Percentiles rank a stretch among this genome's conserved stretches.
These are phyloP conservation scores for Rubroboletus pulcherrimus DNA, from an alignment of 768 basidiomycete species.

Conservation along the genomic window DNA sequence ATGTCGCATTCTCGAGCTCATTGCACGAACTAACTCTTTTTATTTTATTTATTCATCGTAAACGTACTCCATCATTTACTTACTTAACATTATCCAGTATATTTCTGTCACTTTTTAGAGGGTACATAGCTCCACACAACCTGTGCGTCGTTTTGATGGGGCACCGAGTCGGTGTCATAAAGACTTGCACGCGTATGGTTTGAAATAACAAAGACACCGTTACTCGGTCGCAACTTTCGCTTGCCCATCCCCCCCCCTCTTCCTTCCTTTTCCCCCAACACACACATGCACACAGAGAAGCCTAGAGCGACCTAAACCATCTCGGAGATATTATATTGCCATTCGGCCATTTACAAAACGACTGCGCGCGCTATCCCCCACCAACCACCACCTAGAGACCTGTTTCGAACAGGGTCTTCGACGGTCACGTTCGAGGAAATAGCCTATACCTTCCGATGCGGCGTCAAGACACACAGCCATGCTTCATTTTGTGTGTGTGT, in stretches of 20 bases:
- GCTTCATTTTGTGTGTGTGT: neutral
- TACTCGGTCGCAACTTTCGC: too few species aligned
- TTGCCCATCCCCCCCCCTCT: too few species aligned
- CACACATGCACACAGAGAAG: too few species aligned
- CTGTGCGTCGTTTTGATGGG: too few species aligned
- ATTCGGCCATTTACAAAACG: neutral
- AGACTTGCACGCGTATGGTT: too few species aligned
- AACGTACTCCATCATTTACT: neutral
- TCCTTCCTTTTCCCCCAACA: too few species aligned
- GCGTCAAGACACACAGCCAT: neutral
- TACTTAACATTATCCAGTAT: neutral
- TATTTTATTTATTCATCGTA: neutral
- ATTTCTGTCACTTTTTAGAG: neutral
- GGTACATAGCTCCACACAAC: too few species aligned
- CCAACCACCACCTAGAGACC: neutral
- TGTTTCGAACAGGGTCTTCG: neutral
- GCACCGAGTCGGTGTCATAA: too few species aligned
- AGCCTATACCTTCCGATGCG: neutral
- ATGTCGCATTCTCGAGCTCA: neutral
- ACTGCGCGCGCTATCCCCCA: neutral
- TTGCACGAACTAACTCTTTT: neutral
- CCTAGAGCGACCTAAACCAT: neutral
- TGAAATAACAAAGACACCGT: too few species aligned
- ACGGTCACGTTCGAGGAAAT: neutral
- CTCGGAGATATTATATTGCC: neutral